phyloP scores from a whole-genome alignment of 345 rosid species.

The Garcia nutans region DNA sequence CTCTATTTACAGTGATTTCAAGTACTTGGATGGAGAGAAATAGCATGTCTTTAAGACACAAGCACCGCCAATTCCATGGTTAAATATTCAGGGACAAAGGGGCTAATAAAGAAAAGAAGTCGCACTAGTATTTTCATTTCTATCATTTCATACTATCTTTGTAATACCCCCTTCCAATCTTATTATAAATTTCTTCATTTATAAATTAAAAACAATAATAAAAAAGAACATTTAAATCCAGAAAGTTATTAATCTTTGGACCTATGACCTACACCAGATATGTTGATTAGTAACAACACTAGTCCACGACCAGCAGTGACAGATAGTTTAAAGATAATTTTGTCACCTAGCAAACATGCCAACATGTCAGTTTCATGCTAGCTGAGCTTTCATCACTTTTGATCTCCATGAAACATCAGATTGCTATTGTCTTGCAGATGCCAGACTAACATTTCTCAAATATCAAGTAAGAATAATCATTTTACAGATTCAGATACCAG shows the following conservation, averaged over 20 bases:
- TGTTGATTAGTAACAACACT: background rate
- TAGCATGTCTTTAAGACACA: background rate
- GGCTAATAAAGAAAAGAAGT: background rate
- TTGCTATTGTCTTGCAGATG: no score
- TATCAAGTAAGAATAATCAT: background rate
- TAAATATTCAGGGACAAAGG: background rate
- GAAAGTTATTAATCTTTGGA: background rate
- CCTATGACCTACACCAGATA: background rate
- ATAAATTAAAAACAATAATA: no score
- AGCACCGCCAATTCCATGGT: no score
- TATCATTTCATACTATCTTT: background rate
- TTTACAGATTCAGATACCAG: background rate
- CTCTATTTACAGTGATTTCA: background rate
- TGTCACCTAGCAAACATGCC: constrained; percentile 4
- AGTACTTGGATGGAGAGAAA: background rate
- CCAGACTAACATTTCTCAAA: no score
- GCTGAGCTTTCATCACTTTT: background rate
- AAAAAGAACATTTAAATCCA: background rate
- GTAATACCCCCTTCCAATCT: background rate
- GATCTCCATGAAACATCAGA: no score
- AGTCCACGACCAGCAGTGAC: background rate
- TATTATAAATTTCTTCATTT: background rate
- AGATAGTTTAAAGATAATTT: background rate
- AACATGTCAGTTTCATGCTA: background rate
- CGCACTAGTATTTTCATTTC: background rate